Percentiles rank a stretch among this genome's conserved stretches.
These are phyloP conservation scores for Forsythia suspensa DNA, from an alignment of 257 asterid genomes.

Conservation along the genomic window DNA sequence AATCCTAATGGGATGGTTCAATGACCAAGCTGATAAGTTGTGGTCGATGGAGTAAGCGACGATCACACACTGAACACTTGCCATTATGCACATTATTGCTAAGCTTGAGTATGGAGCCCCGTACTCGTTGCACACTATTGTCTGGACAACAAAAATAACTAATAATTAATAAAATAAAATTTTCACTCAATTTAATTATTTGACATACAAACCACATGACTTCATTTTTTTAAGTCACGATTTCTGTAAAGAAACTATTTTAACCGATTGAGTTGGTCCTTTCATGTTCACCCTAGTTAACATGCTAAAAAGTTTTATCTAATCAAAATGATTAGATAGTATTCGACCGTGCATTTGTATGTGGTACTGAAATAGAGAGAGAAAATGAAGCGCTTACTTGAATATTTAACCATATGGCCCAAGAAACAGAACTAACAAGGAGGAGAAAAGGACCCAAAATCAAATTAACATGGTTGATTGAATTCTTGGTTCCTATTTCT, in stretches of 20 bases:
- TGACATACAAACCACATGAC: too few relatives aligned
- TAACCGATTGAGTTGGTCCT: background rate
- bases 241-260: too few relatives aligned
- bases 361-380: background rate
- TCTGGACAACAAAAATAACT: constrained; percentile 34
- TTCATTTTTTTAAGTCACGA: background rate
- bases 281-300: background rate
- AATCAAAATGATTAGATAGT: too few relatives aligned
- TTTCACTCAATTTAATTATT: too few relatives aligned
- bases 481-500: constrained; percentile 30
- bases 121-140: constrained; percentile 56
- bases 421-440: constrained; percentile 67
- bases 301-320: too few relatives aligned
- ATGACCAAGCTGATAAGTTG: constrained; percentile 64
- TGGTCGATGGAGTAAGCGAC: constrained; percentile 60
- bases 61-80: constrained; percentile 64
- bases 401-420: constrained; percentile 79
- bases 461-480: constrained; percentile 40
- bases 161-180: background rate
- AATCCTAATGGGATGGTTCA: constrained; percentile 58
- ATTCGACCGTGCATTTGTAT: background rate
- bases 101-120: constrained; percentile 82
- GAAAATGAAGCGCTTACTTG: constrained; percentile 42
- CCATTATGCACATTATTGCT: constrained; percentile 76
- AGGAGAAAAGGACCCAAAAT: constrained; percentile 71